Evolutionary conservation across 2,329 filamentous ascomycete species (phyloP), one percentile per base, ranked within the genome.

Genomic region (Lasiodiplodia citricola): DNA sequence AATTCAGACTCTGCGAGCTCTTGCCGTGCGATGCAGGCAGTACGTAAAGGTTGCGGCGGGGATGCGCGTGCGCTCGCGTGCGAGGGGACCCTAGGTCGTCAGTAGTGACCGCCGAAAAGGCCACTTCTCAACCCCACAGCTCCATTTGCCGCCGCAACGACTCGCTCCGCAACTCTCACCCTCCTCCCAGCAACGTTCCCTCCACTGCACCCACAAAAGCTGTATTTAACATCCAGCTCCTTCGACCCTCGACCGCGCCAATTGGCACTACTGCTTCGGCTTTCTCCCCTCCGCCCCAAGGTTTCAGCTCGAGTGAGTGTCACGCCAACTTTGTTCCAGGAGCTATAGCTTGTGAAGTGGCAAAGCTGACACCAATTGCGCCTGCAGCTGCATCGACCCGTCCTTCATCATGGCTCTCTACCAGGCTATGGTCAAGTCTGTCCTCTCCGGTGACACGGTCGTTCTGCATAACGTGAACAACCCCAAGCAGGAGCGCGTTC

Each of bases 361-460:
- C 63, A 10, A 38, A 47, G 37, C 66, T 68, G 28, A 68, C 66
- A 57, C 44, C 50, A 28, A 55, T 52, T 62, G 56, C 57, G 50
- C 55, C 23, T 44, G 21, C 66, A 68, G 66, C 50, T 55, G 63
- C 63, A 44, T 31, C 51, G 14, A 3, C 38, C 57, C 58, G 41
- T 38, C 50, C 28, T 56, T 41, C 62, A 63, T 62, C 71, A 74
- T 76, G 74, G 21, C 75, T 77, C 63, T 73, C 74, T 47, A 73
- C 74, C 69, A 68, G 73, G 71, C 78, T 75, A 70, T 55, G 44
- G 94, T 98, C 82, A 99, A 99, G 87, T 93, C 91, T 79, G 93
- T 97, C 74, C 85, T 96, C 77, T 97, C 94, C 77, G 96, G 96
- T 76, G 96, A 98, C 85, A 97, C 94, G 35, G 83, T 98, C 74